Evolutionary conservation across 495 filamentous ascomycete genomes (phyloP).

Genomic region (Talaromyces liani): DNA sequence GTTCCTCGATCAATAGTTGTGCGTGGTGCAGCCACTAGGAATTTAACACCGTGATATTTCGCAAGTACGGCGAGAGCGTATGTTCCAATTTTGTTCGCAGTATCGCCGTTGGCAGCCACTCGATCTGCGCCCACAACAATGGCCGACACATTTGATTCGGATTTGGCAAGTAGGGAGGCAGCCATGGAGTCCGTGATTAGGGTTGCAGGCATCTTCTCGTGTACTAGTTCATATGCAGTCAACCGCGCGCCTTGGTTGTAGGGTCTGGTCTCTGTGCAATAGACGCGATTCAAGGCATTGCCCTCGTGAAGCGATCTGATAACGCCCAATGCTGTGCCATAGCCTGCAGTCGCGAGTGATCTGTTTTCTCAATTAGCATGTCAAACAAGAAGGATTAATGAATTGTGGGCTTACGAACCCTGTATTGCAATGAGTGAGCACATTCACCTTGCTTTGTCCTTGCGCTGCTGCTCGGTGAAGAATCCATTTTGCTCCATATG

Average conservation of each 20-base stretch:
- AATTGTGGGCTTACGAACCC: constrained; percentile 45
- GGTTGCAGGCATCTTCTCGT: constrained; percentile 87
- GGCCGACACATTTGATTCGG: constrained; percentile 58
- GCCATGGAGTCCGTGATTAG: constrained; percentile 98
- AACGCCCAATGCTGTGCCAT: constrained; percentile 91
- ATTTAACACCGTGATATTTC: constrained; percentile 79
- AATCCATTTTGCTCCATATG: constrained; percentile 79
- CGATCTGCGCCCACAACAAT: constrained; percentile 93
- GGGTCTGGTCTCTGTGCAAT: constrained; percentile 93
- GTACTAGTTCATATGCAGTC: constrained; percentile 91
- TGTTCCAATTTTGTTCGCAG: constrained; percentile 98
- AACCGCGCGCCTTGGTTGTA: constrained; percentile 97
- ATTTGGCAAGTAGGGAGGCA: constrained; percentile 64
- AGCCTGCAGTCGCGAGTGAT: constrained; percentile 90
- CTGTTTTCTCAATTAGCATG: constrained; percentile 28
- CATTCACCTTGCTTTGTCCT: constrained; percentile 45
- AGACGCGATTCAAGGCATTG: constrained; percentile 64
- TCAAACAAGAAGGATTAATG: neutral
- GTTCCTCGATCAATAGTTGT: constrained; percentile 90
- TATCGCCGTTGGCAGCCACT: constrained; percentile 94
- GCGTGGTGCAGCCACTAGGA: constrained; percentile 88
- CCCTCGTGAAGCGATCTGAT: constrained; percentile 72
- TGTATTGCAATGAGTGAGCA: constrained; percentile 96
- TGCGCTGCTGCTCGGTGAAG: constrained; percentile 34
- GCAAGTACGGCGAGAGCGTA: constrained; percentile 84